Percentiles rank a stretch among this genome's conserved stretches.
Conservation (phyloP, 192 early-diverging fungal species). For the Entomortierella chlamydospora region DNA sequence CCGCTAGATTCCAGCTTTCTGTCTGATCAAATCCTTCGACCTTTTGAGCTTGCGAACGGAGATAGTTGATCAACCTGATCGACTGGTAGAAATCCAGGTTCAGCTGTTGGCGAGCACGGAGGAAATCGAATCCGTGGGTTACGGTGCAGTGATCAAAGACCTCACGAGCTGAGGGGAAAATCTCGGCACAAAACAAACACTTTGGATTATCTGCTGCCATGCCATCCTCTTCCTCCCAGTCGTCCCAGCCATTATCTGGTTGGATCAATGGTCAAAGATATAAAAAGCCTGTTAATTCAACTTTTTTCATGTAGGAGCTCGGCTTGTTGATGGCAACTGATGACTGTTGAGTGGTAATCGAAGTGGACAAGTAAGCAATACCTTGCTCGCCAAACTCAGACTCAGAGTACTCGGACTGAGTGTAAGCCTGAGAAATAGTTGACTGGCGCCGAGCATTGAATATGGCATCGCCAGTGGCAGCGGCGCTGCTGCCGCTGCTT, state of each 20-base stretch:
- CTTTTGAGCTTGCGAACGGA: constrained; percentile 59
- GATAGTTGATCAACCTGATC: constrained; percentile 80
- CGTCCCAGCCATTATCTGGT: constrained; percentile 67
- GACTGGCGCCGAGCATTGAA: constrained; percentile 45
- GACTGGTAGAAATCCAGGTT: constrained; percentile 90
- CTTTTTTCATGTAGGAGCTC: too few relatives aligned
- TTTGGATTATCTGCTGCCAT: constrained; percentile 59
- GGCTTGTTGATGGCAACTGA: too few relatives aligned
- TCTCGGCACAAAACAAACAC: constrained; percentile 77
- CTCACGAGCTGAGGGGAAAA: constrained; percentile 59
- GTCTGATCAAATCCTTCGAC: constrained; percentile 25
- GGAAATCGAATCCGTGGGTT: constrained; percentile 78
- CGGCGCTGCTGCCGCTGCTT: constrained; percentile 12
- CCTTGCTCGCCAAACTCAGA: constrained; percentile 53
- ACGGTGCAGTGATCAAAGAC: constrained; percentile 72
- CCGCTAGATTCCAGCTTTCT: constrained; percentile 12
- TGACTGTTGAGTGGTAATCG: neutral
- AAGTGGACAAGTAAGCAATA: neutral
- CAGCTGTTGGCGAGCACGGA: constrained; percentile 52
- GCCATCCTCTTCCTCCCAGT: constrained; percentile 80
- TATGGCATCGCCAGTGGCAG: constrained; percentile 7
- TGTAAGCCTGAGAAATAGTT: constrained; percentile 46
- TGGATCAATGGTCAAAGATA: neutral
- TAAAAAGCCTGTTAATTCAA: too few relatives aligned
- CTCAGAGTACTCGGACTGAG: constrained; percentile 55